A percentile compares a stretch with the other conserved stretches of the same genome.
Evolutionary conservation across 2,329 filamentous ascomycete species (phyloP).

Genomic region (Hymenoscyphus infarciens): DNA sequence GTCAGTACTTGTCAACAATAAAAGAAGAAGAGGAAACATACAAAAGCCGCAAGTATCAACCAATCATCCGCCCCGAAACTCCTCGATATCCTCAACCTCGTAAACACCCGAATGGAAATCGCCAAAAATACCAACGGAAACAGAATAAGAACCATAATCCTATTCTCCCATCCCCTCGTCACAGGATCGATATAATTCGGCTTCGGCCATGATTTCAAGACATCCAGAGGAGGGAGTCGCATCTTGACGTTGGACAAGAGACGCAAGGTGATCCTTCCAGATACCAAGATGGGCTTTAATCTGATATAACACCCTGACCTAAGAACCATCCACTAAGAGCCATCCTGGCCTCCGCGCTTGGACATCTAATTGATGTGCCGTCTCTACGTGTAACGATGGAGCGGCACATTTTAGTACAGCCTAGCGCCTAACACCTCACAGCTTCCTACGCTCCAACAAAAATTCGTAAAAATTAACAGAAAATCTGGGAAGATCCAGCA

Average conservation of each 20-base stretch:
- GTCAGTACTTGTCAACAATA: not conserved
- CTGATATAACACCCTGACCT: too few relatives aligned
- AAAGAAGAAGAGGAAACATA: constrained; percentile 24
- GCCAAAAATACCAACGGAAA: constrained; percentile 40
- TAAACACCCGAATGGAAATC: constrained; percentile 44
- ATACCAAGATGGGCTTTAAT: not conserved
- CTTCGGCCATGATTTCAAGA: constrained; percentile 42
- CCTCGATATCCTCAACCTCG: constrained; percentile 42
- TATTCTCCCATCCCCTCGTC: constrained; percentile 41
- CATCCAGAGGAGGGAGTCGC: constrained; percentile 40
- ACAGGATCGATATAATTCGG: constrained; percentile 46
- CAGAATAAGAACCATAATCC: constrained; percentile 41
- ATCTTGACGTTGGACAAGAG: constrained; percentile 25
- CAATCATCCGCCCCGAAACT: constrained; percentile 46
- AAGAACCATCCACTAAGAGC: too few relatives aligned
- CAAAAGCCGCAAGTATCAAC: constrained; percentile 42
- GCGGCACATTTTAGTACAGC: too few relatives aligned
- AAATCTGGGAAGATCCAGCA: too few relatives aligned
- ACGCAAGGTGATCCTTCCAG: not conserved
- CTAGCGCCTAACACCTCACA: too few relatives aligned
- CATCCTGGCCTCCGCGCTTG: too few relatives aligned
- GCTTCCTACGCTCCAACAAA: too few relatives aligned
- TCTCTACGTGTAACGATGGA: too few relatives aligned
- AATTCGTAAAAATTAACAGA: too few relatives aligned
- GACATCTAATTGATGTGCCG: too few relatives aligned